Evolutionary conservation across 2,329 filamentous ascomycete genomes (phyloP), one percentile per base, ranked within the genome.

Genomic region (Fusarium ramigenum): DNA sequence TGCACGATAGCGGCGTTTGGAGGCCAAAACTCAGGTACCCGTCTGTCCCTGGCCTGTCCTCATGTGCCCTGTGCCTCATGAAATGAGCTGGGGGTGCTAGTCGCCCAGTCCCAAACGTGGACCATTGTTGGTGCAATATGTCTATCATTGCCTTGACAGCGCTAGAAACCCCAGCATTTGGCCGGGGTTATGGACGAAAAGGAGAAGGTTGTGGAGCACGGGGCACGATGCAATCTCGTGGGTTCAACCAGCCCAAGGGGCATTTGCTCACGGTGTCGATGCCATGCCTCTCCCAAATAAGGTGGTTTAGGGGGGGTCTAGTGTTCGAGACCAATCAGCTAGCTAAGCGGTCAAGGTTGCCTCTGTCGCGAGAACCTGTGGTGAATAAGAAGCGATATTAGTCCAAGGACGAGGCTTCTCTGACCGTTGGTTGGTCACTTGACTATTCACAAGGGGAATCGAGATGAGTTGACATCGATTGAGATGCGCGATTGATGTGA

Each of bases 161-260:
- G 49, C 63, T 44, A 67, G 42, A 39, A 57, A 47, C 58, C 65
- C 70, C 65, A 70, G 69, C 58, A 44, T 44, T 36, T 53, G 37
- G 44, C 63, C 67, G 44, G 67, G 61, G 49, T 54, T 49, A 46
- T 52, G 56, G 65, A 46, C 61, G 53, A 77, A 79, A 75, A 77
- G 78, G 78, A 75, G 77, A 72, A 70, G 21, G 34, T 43, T 56
- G 76, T 78, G 77, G 77, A 77, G 73, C 74, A 66, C 62, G 43
- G 66, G 65, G 63, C 69, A 73, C 60, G 57, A 67, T 70, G 74
- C 58, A 79, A 79, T 79, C 77, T 79, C 75, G 72, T 62, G 52
- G 60, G 69, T 63, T 76, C 56, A 61, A 63, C 66, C 61, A 47
- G 66, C 49, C 63, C 70, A 50, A 73, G 65, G 70, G 70, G 60